A percentile compares a stretch with the other conserved stretches of the same genome.
Conservation (phyloP, 352 stramenopile genomes). For the Salisapilia sapeloensis region DNA sequence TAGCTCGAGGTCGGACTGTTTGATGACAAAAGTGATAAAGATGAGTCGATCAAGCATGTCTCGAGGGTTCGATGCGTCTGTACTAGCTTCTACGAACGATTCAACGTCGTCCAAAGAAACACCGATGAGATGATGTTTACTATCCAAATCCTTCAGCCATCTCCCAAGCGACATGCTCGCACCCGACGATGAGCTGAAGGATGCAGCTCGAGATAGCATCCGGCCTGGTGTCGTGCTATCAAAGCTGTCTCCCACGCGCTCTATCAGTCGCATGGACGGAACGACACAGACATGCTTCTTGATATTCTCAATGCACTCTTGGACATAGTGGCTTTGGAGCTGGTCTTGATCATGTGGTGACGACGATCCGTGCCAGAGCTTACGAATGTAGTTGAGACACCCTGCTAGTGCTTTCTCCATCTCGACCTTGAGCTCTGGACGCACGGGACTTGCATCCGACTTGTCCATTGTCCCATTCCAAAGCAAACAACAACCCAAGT, state of each 20-base stretch:
- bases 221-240: slow-evolving; percentile 12
- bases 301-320: slow-evolving; percentile 60
- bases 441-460: slow-evolving; percentile 6
- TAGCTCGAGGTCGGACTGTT: slow-evolving; percentile 49
- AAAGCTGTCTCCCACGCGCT: slow-evolving; percentile 36
- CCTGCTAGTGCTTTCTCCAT: slow-evolving; percentile 44
- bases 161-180: slow-evolving; percentile 27
- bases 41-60: slow-evolving; percentile 11
- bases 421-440: slow-evolving; percentile 16
- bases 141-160: slow-evolving; percentile 49
- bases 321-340: slow-evolving; percentile 47
- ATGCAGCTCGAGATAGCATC: slow-evolving; percentile 3
- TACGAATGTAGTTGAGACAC: slow-evolving; percentile 57
- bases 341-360: slow-evolving; percentile 58
- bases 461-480: slow-evolving; percentile 51
- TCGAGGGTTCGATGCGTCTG: slow-evolving; percentile 2
- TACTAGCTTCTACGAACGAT: slow-evolving; percentile 3
- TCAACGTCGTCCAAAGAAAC: slow-evolving; percentile 41
- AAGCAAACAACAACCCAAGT: slow-evolving; percentile 50
- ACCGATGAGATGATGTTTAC: slow-evolving; percentile 31
- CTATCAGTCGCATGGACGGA: slow-evolving; percentile 63
- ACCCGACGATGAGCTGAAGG: slow-evolving; percentile 5
- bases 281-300: slow-evolving; percentile 28
- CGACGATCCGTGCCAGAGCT: slow-evolving; percentile 28
- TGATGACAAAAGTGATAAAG: slow-evolving; percentile 66